phyloP scores from a whole-genome alignment of 306 rosid species.

The Citrullus colocynthis region DNA sequence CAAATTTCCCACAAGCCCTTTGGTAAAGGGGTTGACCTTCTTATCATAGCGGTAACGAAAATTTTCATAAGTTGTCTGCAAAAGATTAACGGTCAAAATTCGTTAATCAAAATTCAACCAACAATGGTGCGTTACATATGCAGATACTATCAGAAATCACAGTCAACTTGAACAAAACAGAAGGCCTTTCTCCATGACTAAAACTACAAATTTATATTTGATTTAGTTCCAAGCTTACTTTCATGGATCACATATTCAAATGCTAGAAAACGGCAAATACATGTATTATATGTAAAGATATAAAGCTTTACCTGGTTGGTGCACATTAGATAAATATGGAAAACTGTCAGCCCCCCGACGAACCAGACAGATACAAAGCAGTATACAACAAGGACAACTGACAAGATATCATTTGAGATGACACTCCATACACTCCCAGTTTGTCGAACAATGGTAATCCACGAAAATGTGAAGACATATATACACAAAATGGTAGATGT shows the following conservation, averaged over 20 bases:
- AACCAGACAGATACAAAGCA: conserved; percentile 86
- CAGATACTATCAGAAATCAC: not conserved
- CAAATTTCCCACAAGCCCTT: conserved; percentile 40
- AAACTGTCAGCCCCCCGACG: conserved; percentile 83
- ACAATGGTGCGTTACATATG: not conserved
- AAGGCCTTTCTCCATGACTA: not conserved
- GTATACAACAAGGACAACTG: conserved; percentile 62
- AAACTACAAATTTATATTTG: not conserved
- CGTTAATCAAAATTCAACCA: not conserved
- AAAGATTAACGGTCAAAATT: conserved; percentile 8
- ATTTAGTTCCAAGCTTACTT: not conserved
- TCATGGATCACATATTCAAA: not conserved
- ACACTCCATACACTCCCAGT: conserved; percentile 25
- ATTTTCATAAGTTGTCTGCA: conserved; percentile 84
- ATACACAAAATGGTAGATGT: conserved; percentile 60
- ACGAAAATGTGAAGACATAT: conserved; percentile 68
- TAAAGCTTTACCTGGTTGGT: conserved; percentile 61
- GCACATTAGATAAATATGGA: conserved; percentile 72
- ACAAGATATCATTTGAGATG: conserved; percentile 41
- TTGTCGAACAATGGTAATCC: conserved; percentile 53
- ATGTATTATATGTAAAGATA: not conserved
- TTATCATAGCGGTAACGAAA: conserved; percentile 82
- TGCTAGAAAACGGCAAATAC: not conserved
- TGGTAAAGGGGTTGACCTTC: conserved; percentile 61
- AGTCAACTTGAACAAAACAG: not conserved